Evolutionary conservation across 192 early-diverging fungal genomes (phyloP), one percentile per base, ranked within the genome.

Genomic region (Backusella westeae): DNA sequence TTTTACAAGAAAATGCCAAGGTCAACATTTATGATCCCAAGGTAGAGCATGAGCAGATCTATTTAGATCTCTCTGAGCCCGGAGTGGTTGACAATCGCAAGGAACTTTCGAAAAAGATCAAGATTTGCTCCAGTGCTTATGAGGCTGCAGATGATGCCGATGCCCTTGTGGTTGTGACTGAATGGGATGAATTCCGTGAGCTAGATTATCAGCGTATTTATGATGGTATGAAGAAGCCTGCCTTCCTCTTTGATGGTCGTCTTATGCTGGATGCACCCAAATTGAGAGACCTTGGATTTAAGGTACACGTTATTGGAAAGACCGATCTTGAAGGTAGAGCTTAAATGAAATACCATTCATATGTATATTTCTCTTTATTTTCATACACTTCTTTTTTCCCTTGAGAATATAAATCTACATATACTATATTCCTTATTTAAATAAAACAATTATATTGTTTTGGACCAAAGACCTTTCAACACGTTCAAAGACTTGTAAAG

Each of bases 241-340:
- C 94, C 29, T 94, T 91, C 75, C 85, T 96, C 44, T 96, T 98
- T 86, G 96, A 98, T 74, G 96, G 96, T 41, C 93, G 96, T 44
- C 82, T 95, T 35, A 88, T 96, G 74, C 79, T 97, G 34, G 90
- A 93, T 81, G 79, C 75, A 65, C 78, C 82, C 56, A 86, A 87
- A 67, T 81, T 98, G 12, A 78, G 85, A 68, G 75, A 85, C 10
- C 93, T 97, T 74, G 96, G 96, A 6, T 97, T 98, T 87, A 77
- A 85, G 9, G 89, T 91, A 15, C 74, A 90, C 59, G 86, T 87
- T 53, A 89, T 96, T 73, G 95, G 95, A 71, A 90, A 90, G 81
- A 74, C 52, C 34, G 69, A 78, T 23, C 59, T 82, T 36, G 74
- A 73, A 49, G 70, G 70, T 32, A 72, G 39, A 46, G 70, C 70